Evolutionary conservation across 208 protist genomes (phyloP), one percentile per base, ranked within the genome.

Genomic region (Leishmania martiniquensis): DNA sequence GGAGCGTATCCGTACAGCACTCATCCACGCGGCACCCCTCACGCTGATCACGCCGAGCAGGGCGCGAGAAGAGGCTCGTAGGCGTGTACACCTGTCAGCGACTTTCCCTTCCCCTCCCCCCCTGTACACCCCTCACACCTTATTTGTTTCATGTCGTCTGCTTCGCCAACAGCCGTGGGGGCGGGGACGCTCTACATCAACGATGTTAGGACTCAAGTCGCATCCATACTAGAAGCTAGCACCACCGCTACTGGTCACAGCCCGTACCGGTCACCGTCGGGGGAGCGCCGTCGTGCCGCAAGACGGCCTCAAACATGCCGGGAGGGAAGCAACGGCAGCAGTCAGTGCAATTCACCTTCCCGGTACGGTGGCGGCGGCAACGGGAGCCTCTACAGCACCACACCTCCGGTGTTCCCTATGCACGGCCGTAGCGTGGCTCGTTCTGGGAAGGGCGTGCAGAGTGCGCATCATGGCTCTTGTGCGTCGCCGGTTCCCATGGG

Each of bases 111-210:
- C 42, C 42, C 63, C 22, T 68, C 17, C 15, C 34, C 37, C 20
- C 37, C 22, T n/a, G 32, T 7, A 49, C 44, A 44, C 65, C 1
- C 65, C 42, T 47, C 51, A 69, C 5, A 37, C 10, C 42, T 25
- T n/a, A n/a, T n/a, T n/a, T n/a, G n/a, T 34, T 51, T 49, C 42
- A 69, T 49, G 42, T 51, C 65, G 6, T 69, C n/a, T n/a, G n/a
- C n/a, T 34, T 57, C 15, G 3, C 47, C 68, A 55, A 25, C 47
- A 1, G 17, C 47, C 17, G 13, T 29, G 49, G 47, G 32, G 29
- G 15, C 6, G 68, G 68, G 20, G 44, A 72, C 68, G 25, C 15
- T 72, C 47, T 72, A 72, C 44, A 22, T 72, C 29, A 72, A 57
- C 29, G 68, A 52, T 57, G n/a, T 39, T 7, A 29, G 29, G 47